Evolutionary conservation across 1,139 yeast species (phyloP), one percentile per base, ranked within the genome.

Genomic region (Yamadazyma sp.): DNA sequence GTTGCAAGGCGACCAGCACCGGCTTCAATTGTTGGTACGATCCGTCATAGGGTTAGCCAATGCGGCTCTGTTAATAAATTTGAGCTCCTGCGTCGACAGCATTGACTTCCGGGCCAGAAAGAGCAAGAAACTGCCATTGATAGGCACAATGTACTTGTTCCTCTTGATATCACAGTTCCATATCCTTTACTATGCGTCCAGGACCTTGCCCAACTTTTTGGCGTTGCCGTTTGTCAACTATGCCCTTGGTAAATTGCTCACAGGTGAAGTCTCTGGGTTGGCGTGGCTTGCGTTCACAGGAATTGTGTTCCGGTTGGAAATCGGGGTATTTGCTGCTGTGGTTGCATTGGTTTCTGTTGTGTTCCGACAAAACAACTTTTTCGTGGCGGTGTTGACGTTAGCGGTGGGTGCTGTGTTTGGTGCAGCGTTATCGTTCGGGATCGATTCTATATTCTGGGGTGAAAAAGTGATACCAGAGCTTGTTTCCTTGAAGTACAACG

Each of bases 181-280:
- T 57, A 48, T 87, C 26, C 63, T 84, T 41, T 91, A 70, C 62
- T 91, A 91, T 57, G 69, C 86, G 5, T 75, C 95, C 2, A 72
- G 98, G 48, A 81, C 95, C 0, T 68, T 92, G 44, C 97, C 98
- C 9, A 91, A 91, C 59, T 86, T 88, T 59, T 63, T 91, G 30
- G 95, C 88, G 0, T 67, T 91, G 39, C 96, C 98, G 1, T 55
- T 87, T 29, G 83, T 85, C 2, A 77, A 77, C 42, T 54, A 64
- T 39, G 83, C 86, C 0, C 49, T 84, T 32, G 65, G 80, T 10
- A 69, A 68, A 50, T 54, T 81, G 12, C 51, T 87, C 14, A 50
- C 53, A 22, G 87, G 83, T 7, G 71, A 77, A 34, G 62, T 68
- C 46, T 51, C 70, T 0, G 87, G 89, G 0, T 58, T 88, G 31